A percentile compares a stretch with the other conserved stretches of the same genome.
These are phyloP conservation scores for Saturnispora dispora DNA, from an alignment of 805 yeast genomes.

Conservation along the genomic window DNA sequence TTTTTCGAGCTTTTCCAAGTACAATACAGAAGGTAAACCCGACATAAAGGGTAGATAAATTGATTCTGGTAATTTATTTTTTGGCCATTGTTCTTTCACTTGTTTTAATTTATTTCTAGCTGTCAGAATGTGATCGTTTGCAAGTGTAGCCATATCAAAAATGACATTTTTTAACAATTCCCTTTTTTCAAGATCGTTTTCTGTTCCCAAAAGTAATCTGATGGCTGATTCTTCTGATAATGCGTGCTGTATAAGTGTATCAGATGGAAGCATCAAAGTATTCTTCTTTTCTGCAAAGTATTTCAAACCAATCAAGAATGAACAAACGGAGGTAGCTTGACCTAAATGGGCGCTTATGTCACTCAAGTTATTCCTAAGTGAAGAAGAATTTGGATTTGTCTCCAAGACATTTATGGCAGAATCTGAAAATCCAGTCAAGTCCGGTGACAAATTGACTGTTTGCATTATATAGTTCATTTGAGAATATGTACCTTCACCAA, in stretches of 20 bases:
- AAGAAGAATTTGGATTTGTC: slow-evolving; percentile 28
- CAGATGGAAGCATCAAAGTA: slow-evolving; percentile 54
- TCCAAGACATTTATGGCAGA: slow-evolving; percentile 38
- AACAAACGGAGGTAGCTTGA: slow-evolving; percentile 66
- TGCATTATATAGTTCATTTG: slow-evolving; percentile 64
- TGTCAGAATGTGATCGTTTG: slow-evolving; percentile 71
- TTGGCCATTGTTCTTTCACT: slow-evolving; percentile 27
- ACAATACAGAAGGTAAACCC: slow-evolving; percentile 56
- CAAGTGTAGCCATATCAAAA: slow-evolving; percentile 61
- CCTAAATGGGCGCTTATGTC: slow-evolving; percentile 76
- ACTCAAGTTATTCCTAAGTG: slow-evolving; percentile 29
- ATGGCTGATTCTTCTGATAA: slow-evolving; percentile 59
- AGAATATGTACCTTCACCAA: slow-evolving; percentile 73
- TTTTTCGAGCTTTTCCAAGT: slow-evolving; percentile 50
- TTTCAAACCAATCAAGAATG: slow-evolving; percentile 49
- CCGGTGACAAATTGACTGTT: slow-evolving; percentile 47
- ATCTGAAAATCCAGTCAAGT: slow-evolving; percentile 42
- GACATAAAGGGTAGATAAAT: slow-evolving; percentile 60
- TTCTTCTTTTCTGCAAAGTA: slow-evolving; percentile 46
- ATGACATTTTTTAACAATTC: slow-evolving; percentile 45
- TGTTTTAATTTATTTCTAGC: slow-evolving; percentile 48
- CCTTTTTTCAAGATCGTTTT: slow-evolving; percentile 18
- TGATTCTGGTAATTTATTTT: slow-evolving; percentile 46
- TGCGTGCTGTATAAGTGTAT: slow-evolving; percentile 41
- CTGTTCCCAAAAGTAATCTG: slow-evolving; percentile 38